Percentiles rank a stretch among this genome's conserved stretches.
Evolutionary conservation across 2,329 filamentous ascomycete species (phyloP).

Genomic region (Alternaria conjuncta): DNA sequence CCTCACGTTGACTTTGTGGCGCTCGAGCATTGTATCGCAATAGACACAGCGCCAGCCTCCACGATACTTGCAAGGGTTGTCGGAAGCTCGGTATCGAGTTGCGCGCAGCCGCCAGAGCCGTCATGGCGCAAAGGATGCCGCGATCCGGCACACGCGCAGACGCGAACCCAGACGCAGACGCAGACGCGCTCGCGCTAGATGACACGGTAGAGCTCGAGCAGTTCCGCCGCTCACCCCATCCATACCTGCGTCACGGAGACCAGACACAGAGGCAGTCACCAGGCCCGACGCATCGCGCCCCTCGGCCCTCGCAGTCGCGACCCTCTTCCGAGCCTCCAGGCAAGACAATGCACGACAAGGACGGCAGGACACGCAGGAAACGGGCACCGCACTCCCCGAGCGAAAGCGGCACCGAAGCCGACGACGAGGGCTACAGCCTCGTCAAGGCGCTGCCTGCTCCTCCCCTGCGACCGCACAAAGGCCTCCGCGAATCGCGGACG

Average conservation of each 20-base stretch:
- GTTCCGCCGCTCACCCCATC: slow-evolving; percentile 48
- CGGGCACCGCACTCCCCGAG: slow-evolving; percentile 60
- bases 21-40: neutral
- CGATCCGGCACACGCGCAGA: slow-evolving; percentile 26
- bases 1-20: neutral
- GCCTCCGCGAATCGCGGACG: slow-evolving; percentile 65
- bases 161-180: slow-evolving; percentile 23
- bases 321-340: slow-evolving; percentile 18
- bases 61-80: neutral
- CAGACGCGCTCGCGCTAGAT: slow-evolving; percentile 23
- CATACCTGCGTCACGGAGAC: slow-evolving; percentile 44
- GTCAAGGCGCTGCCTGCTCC: slow-evolving; percentile 85
- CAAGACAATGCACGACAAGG: slow-evolving; percentile 33
- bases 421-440: slow-evolving; percentile 81
- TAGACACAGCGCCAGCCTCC: neutral
- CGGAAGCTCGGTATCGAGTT: neutral
- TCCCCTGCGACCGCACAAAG: slow-evolving; percentile 75
- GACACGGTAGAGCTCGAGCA: slow-evolving; percentile 43
- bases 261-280: slow-evolving; percentile 32
- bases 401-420: slow-evolving; percentile 93
- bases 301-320: slow-evolving; percentile 18
- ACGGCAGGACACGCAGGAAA: slow-evolving; percentile 37
- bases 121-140: slow-evolving; percentile 15
- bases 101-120: neutral
- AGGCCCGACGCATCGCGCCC: neutral